Percentiles rank a stretch among this genome's conserved stretches.
Conservation (phyloP, 208 protist genomes). For the Phytomonas sp. region DNA sequence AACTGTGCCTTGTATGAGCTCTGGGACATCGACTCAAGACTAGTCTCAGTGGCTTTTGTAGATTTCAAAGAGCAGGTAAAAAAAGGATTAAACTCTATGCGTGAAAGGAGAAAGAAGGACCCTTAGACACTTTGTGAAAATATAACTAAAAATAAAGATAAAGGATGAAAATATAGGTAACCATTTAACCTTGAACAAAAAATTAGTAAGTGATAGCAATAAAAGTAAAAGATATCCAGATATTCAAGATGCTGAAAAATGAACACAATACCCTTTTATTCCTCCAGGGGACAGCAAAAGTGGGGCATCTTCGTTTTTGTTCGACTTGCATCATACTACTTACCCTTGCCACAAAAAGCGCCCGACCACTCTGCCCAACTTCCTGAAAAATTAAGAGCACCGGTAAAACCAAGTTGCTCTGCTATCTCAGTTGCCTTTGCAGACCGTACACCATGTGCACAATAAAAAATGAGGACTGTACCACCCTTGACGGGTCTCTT, state of each 20-base stretch:
- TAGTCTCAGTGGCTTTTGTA: not conserved
- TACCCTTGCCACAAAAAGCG: not conserved
- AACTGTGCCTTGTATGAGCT: conserved; percentile 4
- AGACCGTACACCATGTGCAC: conserved; percentile 59
- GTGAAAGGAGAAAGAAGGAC: not conserved
- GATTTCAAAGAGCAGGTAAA: not conserved
- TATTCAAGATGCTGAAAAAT: not conserved
- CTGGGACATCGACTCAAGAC: not conserved
- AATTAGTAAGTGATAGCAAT: not conserved
- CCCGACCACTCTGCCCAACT: conserved; percentile 59
- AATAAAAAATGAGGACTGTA: conserved; percentile 68
- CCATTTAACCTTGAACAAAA: not conserved
- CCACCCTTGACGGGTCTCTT: conserved; percentile 26
- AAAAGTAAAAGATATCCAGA: not conserved
- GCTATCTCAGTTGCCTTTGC: conserved; percentile 50
- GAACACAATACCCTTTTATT: not conserved
- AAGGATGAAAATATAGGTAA: not conserved
- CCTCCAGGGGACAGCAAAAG: not conserved
- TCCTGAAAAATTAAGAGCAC: conserved; percentile 41
- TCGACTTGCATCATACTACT: not conserved
- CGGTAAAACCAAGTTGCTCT: conserved; percentile 47
- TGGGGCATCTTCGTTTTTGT: not conserved
- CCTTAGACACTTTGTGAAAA: not conserved
- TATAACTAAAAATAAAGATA: not conserved
- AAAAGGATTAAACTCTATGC: not conserved